phyloP scores from a whole-genome alignment of 129 eudicot species.

The Ambrosia trifida region DNA sequence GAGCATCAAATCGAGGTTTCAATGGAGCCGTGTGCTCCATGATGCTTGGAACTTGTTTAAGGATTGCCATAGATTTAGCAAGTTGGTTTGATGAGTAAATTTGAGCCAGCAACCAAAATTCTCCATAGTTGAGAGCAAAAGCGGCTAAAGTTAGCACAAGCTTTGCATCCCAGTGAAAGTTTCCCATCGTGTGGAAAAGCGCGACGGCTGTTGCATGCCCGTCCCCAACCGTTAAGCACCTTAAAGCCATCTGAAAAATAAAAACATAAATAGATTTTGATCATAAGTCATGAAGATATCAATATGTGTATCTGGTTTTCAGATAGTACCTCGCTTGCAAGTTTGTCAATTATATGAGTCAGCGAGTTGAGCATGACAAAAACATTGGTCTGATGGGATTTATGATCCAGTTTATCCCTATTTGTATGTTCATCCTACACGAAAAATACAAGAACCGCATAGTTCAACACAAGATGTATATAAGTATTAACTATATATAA shows the following conservation, averaged over 20 bases:
- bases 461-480: constrained; percentile 8
- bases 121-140: constrained; percentile 73
- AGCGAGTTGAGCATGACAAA: constrained; percentile 38
- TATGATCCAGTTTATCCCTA: constrained; percentile 28
- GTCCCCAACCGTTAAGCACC: constrained; percentile 42
- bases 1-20: constrained; percentile 57
- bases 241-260: constrained; percentile 48
- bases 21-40: constrained; percentile 46
- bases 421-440: constrained; percentile 29
- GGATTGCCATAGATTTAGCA: constrained; percentile 69
- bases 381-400: constrained; percentile 24
- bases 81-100: constrained; percentile 57
- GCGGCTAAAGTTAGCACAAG: constrained; percentile 74
- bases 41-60: constrained; percentile 59
- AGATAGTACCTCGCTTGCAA: constrained; percentile 52
- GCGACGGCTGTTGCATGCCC: constrained; percentile 57
- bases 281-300: not conserved
- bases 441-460: not conserved
- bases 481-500: not conserved
- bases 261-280: constrained; percentile 2
- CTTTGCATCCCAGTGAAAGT: constrained; percentile 84
- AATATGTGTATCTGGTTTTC: not conserved
- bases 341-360: constrained; percentile 43
- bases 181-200: constrained; percentile 47
- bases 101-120: constrained; percentile 81